Percentiles rank a stretch among this genome's conserved stretches.
These are phyloP conservation scores for Carex myosuroides DNA, from an alignment of 176 grass and related monocot species.

Conservation along the genomic window DNA sequence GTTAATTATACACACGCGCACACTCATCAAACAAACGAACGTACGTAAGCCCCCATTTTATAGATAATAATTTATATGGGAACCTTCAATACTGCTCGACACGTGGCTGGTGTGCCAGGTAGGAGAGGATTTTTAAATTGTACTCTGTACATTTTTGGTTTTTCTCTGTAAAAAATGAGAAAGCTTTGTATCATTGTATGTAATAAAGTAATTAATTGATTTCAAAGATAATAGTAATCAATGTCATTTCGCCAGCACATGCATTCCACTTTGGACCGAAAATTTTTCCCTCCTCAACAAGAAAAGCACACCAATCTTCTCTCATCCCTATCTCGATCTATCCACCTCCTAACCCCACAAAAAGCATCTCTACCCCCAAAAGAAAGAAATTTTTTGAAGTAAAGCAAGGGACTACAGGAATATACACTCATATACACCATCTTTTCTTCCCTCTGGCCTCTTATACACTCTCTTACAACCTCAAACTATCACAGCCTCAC, in stretches of 20 bases:
- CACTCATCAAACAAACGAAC: not conserved
- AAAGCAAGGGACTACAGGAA: slow-evolving; percentile 13
- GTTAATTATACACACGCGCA: not conserved
- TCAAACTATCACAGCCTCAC: slow-evolving; percentile 8
- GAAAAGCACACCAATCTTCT: slow-evolving; percentile 18
- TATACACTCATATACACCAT: slow-evolving; percentile 5
- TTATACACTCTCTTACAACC: slow-evolving; percentile 5
- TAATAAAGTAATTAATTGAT: not conserved
- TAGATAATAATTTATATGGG: not conserved
- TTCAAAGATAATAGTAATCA: not conserved
- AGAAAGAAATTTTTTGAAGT: slow-evolving; percentile 11
- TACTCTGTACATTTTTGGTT: not conserved
- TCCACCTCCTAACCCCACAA: slow-evolving; percentile 9
- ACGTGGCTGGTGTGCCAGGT: not conserved
- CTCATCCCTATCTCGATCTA: slow-evolving; percentile 15
- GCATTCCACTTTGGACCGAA: slow-evolving; percentile 34
- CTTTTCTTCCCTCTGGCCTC: not conserved
- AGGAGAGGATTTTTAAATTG: not conserved
- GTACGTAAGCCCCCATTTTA: not conserved
- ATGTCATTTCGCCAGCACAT: slow-evolving; percentile 24
- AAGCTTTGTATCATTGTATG: not conserved
- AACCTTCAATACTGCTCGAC: not conserved
- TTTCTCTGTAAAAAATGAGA: not conserved
- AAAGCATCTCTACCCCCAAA: slow-evolving; percentile 17
- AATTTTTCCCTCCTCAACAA: slow-evolving; percentile 24